Evolutionary conservation across 163 green algal species (phyloP).

Genomic region (Chlorella variabilis): DNA sequence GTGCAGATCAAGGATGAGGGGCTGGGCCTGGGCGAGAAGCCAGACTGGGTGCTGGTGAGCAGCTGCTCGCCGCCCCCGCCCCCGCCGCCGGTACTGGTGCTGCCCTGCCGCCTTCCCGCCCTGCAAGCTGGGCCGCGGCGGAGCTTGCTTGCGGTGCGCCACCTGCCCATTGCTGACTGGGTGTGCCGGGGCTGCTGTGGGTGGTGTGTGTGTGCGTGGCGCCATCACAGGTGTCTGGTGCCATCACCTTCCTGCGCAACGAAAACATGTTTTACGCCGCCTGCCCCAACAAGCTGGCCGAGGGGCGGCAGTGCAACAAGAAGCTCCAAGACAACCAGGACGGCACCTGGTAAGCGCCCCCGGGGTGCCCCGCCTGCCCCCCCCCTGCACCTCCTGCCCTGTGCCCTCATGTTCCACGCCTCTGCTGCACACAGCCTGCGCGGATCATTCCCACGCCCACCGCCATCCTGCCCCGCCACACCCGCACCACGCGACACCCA

Average conservation of each 20-base stretch:
- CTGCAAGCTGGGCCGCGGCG: no score
- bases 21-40: slow-evolving; percentile 66
- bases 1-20: slow-evolving; percentile 78
- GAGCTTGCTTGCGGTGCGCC: no score
- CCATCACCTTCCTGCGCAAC: slow-evolving; percentile 70
- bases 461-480: background rate
- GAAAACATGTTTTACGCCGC: slow-evolving; percentile 87
- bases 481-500: background rate
- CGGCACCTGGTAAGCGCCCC: slow-evolving; percentile 50
- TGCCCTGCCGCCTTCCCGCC: no score
- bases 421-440: no score
- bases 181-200: no score
- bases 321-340: slow-evolving; percentile 80
- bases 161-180: no score
- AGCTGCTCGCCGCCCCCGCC: no score
- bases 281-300: slow-evolving; percentile 67
- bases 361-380: no score
- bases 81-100: no score
- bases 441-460: background rate
- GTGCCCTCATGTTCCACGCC: no score
- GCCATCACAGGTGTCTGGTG: slow-evolving; percentile 55
- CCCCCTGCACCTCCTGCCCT: background rate
- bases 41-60: slow-evolving; percentile 71
- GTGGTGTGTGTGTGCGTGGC: no score
- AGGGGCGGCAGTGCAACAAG: slow-evolving; percentile 88